phyloP scores from a whole-genome alignment of 1,284 basidiomycete genomes.

The Tilletia caries region DNA sequence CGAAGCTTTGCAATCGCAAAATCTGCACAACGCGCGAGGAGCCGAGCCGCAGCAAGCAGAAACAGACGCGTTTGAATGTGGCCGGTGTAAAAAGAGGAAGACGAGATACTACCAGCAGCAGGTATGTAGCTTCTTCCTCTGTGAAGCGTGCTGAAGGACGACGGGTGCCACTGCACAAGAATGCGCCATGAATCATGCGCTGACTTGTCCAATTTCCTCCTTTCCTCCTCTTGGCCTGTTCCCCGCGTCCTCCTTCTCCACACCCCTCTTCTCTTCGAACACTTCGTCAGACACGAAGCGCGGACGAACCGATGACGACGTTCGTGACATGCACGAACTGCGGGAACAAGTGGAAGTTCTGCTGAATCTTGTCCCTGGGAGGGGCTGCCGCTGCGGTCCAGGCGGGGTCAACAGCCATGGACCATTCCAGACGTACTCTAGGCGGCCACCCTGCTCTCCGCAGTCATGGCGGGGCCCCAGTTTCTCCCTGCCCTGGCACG shows the following conservation, averaged over 20 bases:
- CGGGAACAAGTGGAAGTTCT: constrained; percentile 52
- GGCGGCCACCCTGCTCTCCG: neutral
- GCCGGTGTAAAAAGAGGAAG: constrained; percentile 65
- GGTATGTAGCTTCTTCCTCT: constrained; percentile 8
- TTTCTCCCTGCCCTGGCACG: no score
- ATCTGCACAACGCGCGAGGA: constrained; percentile 85
- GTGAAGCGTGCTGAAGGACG: neutral
- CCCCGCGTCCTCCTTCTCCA: neutral
- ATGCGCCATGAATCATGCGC: neutral
- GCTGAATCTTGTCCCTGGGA: constrained; percentile 17
- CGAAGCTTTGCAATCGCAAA: constrained; percentile 63
- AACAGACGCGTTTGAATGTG: constrained; percentile 96
- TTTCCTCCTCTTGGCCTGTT: neutral
- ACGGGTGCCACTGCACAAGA: neutral
- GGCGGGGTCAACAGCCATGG: no score
- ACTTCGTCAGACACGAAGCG: constrained; percentile 38
- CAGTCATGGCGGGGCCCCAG: no score
- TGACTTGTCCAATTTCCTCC: neutral
- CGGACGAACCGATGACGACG: constrained; percentile 52
- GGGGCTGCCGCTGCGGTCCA: no score
- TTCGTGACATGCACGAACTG: constrained; percentile 50
- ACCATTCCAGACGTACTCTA: neutral
- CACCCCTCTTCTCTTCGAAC: neutral
- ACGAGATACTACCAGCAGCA: constrained; percentile 52
- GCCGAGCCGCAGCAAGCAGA: constrained; percentile 80